A percentile compares a stretch with the other conserved stretches of the same genome.
These are phyloP conservation scores for Tuber aestivum DNA, from an alignment of 495 filamentous ascomycete species.

Conservation along the genomic window DNA sequence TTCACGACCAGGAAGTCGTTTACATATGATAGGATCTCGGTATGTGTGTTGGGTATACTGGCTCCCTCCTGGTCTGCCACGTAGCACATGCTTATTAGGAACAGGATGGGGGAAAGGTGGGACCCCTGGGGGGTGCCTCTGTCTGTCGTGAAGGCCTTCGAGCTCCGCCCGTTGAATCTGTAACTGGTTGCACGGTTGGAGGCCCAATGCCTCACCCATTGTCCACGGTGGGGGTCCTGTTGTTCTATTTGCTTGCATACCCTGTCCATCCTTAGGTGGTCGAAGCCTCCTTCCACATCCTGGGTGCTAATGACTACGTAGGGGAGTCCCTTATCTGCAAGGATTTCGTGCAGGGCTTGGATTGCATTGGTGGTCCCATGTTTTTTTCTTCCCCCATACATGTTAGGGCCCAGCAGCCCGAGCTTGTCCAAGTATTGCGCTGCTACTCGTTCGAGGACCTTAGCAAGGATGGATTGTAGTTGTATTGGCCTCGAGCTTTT, in stretches of 20 bases:
- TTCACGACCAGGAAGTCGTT: neutral
- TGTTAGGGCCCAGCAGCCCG: neutral
- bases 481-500: neutral
- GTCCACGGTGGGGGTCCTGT: neutral
- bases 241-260: fast-evolving
- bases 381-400: neutral
- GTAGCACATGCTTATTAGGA: neutral
- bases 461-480: neutral
- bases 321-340: neutral
- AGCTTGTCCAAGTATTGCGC: neutral
- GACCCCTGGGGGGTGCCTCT: neutral
- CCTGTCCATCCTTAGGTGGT: neutral
- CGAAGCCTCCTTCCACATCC: too few relatives aligned
- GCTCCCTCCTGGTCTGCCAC: too few relatives aligned
- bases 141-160: neutral
- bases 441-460: neutral
- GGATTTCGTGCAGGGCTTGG: neutral
- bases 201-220: neutral
- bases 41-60: too few relatives aligned
- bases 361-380: neutral
- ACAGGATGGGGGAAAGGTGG: neutral
- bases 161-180: neutral
- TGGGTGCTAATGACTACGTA: too few relatives aligned
- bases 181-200: neutral
- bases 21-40: neutral